phyloP scores from a whole-genome alignment of 805 yeast species.

The Yarrowia hollandica region DNA sequence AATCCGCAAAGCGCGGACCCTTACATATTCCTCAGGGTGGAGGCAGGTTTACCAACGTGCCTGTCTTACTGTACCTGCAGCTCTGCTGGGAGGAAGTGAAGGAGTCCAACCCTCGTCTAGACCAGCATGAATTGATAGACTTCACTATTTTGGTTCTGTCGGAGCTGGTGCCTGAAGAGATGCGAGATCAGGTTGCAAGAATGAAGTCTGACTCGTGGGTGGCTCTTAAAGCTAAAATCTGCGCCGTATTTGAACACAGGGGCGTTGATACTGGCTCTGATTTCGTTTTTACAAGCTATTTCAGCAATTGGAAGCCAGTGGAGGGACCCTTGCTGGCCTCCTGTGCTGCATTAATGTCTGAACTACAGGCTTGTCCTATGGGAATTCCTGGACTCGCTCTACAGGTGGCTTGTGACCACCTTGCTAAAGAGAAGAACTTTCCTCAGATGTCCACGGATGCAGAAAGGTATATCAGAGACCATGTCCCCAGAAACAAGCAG shows the following conservation, averaged over 20 bases:
- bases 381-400: conserved; percentile 13
- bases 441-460: neutral
- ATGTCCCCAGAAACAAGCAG: conserved; percentile 8
- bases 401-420: neutral
- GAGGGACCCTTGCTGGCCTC: neutral
- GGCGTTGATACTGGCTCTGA: conserved; percentile 9
- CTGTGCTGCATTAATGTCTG: conserved; percentile 9
- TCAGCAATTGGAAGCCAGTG: neutral
- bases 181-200: neutral
- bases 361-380: conserved; percentile 1
- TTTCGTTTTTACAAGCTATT: neutral
- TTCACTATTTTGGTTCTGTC: neutral
- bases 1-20: neutral
- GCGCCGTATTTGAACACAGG: neutral
- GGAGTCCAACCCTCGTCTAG: neutral
- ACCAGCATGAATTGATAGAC: neutral
- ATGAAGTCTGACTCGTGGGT: conserved; percentile 1
- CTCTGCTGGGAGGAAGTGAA: neutral
- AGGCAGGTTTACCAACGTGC: conserved; percentile 4
- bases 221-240: conserved; percentile 9
- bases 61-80: neutral
- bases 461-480: neutral
- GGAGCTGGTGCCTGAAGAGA: neutral
- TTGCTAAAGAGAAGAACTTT: neutral
- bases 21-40: neutral